Conservation (phyloP, 805 yeast genomes). For the Candida krabiensis region DNA sequence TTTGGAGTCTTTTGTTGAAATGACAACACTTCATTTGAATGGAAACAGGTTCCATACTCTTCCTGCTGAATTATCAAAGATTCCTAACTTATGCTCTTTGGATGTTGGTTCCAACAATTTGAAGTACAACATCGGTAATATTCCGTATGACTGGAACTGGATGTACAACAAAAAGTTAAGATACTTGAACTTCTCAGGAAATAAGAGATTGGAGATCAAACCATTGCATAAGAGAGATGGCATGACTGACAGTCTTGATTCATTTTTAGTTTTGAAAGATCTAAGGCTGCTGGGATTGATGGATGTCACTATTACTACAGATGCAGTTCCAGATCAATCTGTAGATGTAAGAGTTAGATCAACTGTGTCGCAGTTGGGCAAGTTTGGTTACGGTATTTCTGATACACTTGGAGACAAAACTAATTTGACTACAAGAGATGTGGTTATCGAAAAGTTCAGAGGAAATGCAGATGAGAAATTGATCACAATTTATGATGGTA, state of each 20-base stretch:
- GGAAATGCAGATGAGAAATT: conserved; percentile 82
- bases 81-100: conserved; percentile 60
- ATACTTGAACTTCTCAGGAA: conserved; percentile 89
- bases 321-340: conserved; percentile 85
- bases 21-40: conserved; percentile 68
- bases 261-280: conserved; percentile 59
- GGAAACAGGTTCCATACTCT: conserved; percentile 82
- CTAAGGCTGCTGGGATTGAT: conserved; percentile 79
- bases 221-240: conserved; percentile 59
- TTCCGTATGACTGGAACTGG: conserved; percentile 99
- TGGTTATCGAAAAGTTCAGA: conserved; percentile 82
- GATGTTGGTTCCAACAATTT: conserved; percentile 91
- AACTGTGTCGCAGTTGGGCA: conserved; percentile 75
- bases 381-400: conserved; percentile 86
- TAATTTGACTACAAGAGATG: conserved; percentile 73
- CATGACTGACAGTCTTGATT: conserved; percentile 65
- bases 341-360: conserved; percentile 85
- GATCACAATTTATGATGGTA: conserved; percentile 85
- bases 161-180: conserved; percentile 72
- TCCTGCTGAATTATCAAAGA: conserved; percentile 83
- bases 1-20: conserved; percentile 56
- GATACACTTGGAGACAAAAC: conserved; percentile 75
- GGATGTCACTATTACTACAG: conserved; percentile 92
- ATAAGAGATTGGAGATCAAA: conserved; percentile 85
- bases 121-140: conserved; percentile 89